Percentiles rank a stretch among this genome's conserved stretches.
phyloP scores from a whole-genome alignment of 805 yeast genomes.

The Pichia pseudocactophila region DNA sequence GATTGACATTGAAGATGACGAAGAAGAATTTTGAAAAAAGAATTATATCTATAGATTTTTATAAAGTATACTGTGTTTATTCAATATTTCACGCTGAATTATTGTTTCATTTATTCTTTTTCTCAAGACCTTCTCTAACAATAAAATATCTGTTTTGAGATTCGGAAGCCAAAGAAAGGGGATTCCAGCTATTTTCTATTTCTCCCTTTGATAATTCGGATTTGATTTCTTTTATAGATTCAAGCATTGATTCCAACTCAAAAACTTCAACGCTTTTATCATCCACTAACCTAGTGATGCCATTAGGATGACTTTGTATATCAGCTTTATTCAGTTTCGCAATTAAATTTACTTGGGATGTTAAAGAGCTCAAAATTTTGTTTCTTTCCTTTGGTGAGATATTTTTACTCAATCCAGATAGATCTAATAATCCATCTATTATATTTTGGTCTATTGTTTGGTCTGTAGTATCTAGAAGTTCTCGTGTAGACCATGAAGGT shows the following conservation, averaged over 20 bases:
- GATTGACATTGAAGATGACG: conserved; percentile 50
- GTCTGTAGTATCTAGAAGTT: conserved; percentile 19
- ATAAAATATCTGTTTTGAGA: conserved; percentile 33
- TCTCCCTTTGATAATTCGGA: conserved; percentile 33
- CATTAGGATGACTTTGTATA: conserved; percentile 9
- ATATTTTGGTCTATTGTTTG: conserved; percentile 12
- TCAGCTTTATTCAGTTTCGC: conserved; percentile 34
- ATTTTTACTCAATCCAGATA: conserved; percentile 40
- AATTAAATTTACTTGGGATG: conserved; percentile 43
- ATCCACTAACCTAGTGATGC: conserved; percentile 22
- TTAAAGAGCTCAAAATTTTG: conserved; percentile 28
- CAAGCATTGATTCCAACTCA: conserved; percentile 25
- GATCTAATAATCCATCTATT: conserved; percentile 30
- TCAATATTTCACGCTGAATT: background rate
- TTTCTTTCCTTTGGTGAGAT: conserved; percentile 23
- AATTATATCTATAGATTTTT: background rate
- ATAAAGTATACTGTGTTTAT: background rate
- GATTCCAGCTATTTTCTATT: conserved; percentile 32
- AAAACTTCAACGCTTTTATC: conserved; percentile 19
- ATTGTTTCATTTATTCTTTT: conserved; percentile 22
- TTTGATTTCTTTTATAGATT: conserved; percentile 15
- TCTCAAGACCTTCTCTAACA: conserved; percentile 39
- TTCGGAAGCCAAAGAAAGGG: conserved; percentile 27
- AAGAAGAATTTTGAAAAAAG: background rate
- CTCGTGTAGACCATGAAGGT: background rate